phyloP scores from a whole-genome alignment of 2,329 filamentous ascomycete species.

The Xylaria sp. region DNA sequence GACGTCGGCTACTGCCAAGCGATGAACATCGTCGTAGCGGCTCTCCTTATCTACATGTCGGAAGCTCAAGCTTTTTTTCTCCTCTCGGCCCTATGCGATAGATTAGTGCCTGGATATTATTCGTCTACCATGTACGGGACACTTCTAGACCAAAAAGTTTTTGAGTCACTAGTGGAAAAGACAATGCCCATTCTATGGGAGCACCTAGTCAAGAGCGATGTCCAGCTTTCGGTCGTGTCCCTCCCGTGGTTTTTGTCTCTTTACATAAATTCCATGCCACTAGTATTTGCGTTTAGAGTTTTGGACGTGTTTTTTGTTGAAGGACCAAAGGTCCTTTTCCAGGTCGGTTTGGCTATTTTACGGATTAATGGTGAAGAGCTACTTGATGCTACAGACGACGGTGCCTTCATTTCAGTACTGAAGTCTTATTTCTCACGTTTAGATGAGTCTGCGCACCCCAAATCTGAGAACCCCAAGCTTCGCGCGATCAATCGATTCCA shows the following conservation, averaged over 20 bases:
- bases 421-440: constrained; percentile 94
- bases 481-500: constrained; percentile 95
- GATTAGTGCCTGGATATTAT: constrained; percentile 94
- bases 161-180: constrained; percentile 97
- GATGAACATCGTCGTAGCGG: constrained; percentile 99
- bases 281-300: constrained; percentile 96
- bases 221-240: constrained; percentile 96
- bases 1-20: constrained; percentile 99
- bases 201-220: constrained; percentile 94
- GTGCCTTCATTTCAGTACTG: constrained; percentile 94
- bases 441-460: constrained; percentile 95
- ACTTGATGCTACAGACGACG: constrained; percentile 91
- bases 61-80: constrained; percentile 96
- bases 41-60: constrained; percentile 98
- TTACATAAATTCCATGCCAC: constrained; percentile 99
- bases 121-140: constrained; percentile 99
- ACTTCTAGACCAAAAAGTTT: constrained; percentile 94
- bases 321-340: constrained; percentile 96
- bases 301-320: constrained; percentile 98
- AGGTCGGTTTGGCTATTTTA: constrained; percentile 95
- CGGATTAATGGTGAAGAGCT: constrained; percentile 97
- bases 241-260: constrained; percentile 97
- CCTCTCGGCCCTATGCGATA: constrained; percentile 89
- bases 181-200: constrained; percentile 99
- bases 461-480: constrained; percentile 93